Conservation (phyloP, 1,284 basidiomycete genomes). For the Trichosporon coremiiforme region DNA sequence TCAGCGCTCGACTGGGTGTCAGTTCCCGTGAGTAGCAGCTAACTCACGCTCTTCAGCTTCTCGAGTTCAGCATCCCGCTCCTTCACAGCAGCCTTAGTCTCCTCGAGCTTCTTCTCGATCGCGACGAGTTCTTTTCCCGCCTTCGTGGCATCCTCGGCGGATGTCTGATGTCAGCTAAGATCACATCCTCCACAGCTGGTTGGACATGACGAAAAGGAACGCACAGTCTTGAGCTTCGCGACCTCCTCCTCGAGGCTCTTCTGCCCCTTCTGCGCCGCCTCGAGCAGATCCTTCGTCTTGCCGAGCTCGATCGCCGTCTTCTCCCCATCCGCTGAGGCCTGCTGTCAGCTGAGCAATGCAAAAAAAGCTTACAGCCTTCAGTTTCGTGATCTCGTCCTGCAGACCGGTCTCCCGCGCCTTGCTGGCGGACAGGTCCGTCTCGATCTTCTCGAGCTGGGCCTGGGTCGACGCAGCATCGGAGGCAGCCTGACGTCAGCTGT, state of each 20-base stretch:
- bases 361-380: conserved; percentile 31
- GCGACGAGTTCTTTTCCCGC: conserved; percentile 17
- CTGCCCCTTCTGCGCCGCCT: conserved; percentile 16
- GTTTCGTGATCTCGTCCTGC: conserved; percentile 18
- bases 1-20: not conserved
- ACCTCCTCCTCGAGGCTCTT: conserved; percentile 3
- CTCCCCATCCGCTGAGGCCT: conserved; percentile 28
- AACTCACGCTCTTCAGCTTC: conserved; percentile 27
- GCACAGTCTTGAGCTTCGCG: conserved; percentile 12
- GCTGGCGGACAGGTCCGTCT: conserved; percentile 36
- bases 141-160: not conserved
- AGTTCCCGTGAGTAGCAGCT: too few species aligned
- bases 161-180: not conserved
- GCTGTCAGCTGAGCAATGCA: conserved; percentile 36
- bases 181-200: not conserved
- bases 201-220: not conserved
- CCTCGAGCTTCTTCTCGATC: conserved; percentile 24
- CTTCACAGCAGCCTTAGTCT: conserved; percentile 21
- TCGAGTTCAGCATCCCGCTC: conserved; percentile 39
- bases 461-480: not conserved
- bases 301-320: conserved; percentile 31
- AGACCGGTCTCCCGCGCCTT: conserved; percentile 27
- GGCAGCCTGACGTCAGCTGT: not conserved
- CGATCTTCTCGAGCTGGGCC: not conserved
- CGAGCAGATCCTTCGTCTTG: conserved; percentile 23